phyloP scores from a whole-genome alignment of 192 early-diverging fungal genomes.

The Coemansia sp. region DNA sequence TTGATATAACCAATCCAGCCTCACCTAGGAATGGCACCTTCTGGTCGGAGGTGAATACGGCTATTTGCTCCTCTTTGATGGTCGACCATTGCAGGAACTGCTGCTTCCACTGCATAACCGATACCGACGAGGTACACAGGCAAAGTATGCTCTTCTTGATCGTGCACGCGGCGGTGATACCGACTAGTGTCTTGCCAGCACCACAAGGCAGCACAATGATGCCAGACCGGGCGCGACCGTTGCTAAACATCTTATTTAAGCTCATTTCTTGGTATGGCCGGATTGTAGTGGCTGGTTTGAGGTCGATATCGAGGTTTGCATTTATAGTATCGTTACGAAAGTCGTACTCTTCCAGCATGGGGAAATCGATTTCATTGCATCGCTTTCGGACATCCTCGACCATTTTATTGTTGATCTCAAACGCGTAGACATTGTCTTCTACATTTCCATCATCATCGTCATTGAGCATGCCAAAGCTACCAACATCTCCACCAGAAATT shows the following conservation, averaged over 20 bases:
- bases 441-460: slow-evolving; percentile 75
- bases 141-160: slow-evolving; percentile 94
- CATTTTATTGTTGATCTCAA: slow-evolving; percentile 70
- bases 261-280: slow-evolving; percentile 95
- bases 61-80: slow-evolving; percentile 90
- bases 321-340: slow-evolving; percentile 80
- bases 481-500: slow-evolving; percentile 2
- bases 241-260: slow-evolving; percentile 98
- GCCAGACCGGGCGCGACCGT: slow-evolving; percentile 87
- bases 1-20: slow-evolving; percentile 94
- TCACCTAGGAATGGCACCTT: slow-evolving; percentile 89
- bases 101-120: slow-evolving; percentile 97
- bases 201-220: slow-evolving; percentile 99
- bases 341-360: slow-evolving; percentile 98
- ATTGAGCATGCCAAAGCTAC: slow-evolving; percentile 37
- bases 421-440: slow-evolving; percentile 74
- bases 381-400: slow-evolving; percentile 82
- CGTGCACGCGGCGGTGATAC: slow-evolving; percentile 96
- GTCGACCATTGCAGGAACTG: slow-evolving; percentile 97
- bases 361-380: slow-evolving; percentile 90
- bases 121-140: slow-evolving; percentile 92
- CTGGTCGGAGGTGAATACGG: slow-evolving; percentile 90
- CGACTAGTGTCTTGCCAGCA: slow-evolving; percentile 97
- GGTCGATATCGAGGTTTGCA: slow-evolving; percentile 74
- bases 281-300: slow-evolving; percentile 91